Evolutionary conservation across 2,329 filamentous ascomycete species (phyloP), one percentile per base, ranked within the genome.

Genomic region (Scopulariopsis brevicaulis): DNA sequence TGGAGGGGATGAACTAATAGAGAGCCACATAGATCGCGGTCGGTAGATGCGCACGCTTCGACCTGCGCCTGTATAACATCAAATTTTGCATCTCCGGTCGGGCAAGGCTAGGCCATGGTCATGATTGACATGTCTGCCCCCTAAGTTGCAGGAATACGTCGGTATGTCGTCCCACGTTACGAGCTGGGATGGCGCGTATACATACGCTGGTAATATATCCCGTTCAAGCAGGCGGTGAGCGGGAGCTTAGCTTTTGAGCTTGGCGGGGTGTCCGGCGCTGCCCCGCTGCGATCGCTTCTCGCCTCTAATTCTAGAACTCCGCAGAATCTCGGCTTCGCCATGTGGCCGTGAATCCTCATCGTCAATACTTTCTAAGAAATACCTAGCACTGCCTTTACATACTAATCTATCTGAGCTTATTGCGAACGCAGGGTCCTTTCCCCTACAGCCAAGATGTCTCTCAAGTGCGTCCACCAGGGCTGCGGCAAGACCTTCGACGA

Each of bases 391-490:
- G 40, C 35, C 22, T 25, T 25, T 11, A 46, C 18, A 28, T 37
- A 20, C 22, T 10, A 25, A 24, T 55, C 35, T 25, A 11, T 35
- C 35, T 48, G 20, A n/a, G 6, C 40, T 46, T 14, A 7, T 46
- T 46, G 40, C 40, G n/a, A 15, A 15, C 40, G 22, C 46, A 50
- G 46, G 8, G 20, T 22, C 7, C 5, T n/a, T 10, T n/a, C 22
- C n/a, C n/a, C 20, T 11, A 50, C 20, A 3, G 25, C 51, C 28
- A 20, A 24, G 11, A 89, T 89, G 85, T 78, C 86, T 59, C 82
- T 85, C 67, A 97, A 96, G 77, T 99, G 94, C 72, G 90, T 96
- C 59, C 94, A 96, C 77, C 92, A 96, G 73, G 91, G 92, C 70
- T 99, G 94, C 73, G 90, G 88, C 67, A 97, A 96, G 79, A 73